These are phyloP conservation scores for Neofusicoccum parvum DNA, from an alignment of 2,329 filamentous ascomycete genomes.

Conservation along the genomic window DNA sequence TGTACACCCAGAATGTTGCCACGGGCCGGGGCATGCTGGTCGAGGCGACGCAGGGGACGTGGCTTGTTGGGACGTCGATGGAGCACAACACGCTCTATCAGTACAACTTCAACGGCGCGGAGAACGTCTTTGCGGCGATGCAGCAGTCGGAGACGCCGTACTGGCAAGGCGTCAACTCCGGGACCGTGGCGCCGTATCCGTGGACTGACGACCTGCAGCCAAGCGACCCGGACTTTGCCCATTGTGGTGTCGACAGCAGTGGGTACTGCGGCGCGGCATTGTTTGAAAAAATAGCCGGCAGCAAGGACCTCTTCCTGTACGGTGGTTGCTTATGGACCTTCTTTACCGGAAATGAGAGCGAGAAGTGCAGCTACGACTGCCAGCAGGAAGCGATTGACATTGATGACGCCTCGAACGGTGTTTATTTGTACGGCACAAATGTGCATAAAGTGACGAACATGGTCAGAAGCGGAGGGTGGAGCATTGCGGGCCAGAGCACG, in stretches of 20 bases:
- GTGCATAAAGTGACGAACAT: conserved; percentile 18
- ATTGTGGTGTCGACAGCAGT: conserved; percentile 24
- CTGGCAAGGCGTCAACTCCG: conserved; percentile 33
- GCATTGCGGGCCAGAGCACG: neutral
- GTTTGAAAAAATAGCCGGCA: conserved; percentile 4
- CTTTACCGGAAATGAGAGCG: conserved; percentile 2
- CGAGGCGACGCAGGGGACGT: conserved; percentile 53
- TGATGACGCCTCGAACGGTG: neutral
- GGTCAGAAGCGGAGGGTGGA: neutral
- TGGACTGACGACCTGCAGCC: conserved; percentile 41
- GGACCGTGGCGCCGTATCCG: conserved; percentile 40
- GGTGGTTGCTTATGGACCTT: conserved; percentile 20
- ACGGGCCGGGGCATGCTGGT: conserved; percentile 52
- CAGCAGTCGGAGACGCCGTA: conserved; percentile 61
- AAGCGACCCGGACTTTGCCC: conserved; percentile 35
- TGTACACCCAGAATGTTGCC: conserved; percentile 45
- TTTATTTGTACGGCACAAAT: conserved; percentile 16
- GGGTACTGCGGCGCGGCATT: conserved; percentile 22
- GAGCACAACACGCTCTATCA: conserved; percentile 59
- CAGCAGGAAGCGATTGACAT: conserved; percentile 13
- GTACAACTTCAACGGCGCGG: conserved; percentile 53
- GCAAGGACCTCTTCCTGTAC: conserved; percentile 8
- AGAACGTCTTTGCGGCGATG: conserved; percentile 54
- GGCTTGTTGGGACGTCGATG: conserved; percentile 56
- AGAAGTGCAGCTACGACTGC: neutral